Percentiles rank a stretch among this genome's conserved stretches.
phyloP scores from a whole-genome alignment of 371 early-diverging fungal species.

The Syncephalastrum monosporum region DNA sequence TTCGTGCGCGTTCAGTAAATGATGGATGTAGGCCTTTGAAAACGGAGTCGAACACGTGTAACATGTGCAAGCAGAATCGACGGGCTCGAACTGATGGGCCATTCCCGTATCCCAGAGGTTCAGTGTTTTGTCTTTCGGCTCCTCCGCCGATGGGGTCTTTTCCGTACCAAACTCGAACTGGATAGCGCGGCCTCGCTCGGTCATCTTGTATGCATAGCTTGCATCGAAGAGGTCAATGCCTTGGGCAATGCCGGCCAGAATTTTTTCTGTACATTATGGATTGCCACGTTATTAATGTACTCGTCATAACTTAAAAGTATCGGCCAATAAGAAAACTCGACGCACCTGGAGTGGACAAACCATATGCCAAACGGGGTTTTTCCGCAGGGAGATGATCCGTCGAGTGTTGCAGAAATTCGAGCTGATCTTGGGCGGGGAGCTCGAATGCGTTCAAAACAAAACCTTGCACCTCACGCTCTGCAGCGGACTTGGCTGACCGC shows the following conservation, averaged over 20 bases:
- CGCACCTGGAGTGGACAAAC: conserved; percentile 43
- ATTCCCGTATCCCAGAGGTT: conserved; percentile 55
- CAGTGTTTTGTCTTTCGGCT: conserved; percentile 33
- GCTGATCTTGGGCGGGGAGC: conserved; percentile 17
- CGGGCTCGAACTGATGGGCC: conserved; percentile 57
- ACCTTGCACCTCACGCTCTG: conserved; percentile 51
- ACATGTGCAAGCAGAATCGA: conserved; percentile 63
- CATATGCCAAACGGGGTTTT: conserved; percentile 51
- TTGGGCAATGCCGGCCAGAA: conserved; percentile 55
- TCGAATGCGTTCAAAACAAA: conserved; percentile 45
- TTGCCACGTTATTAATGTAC: not conserved
- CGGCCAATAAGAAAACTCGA: not conserved
- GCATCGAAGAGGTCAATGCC: conserved; percentile 80
- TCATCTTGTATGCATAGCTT: conserved; percentile 46
- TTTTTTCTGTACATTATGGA: conserved; percentile 43
- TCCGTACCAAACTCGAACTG: conserved; percentile 35
- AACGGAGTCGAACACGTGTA: conserved; percentile 66
- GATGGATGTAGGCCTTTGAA: conserved; percentile 76
- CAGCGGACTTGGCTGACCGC: conserved; percentile 56
- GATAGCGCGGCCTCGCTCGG: conserved; percentile 46
- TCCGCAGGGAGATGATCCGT: conserved; percentile 34
- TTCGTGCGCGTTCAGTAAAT: conserved; percentile 73
- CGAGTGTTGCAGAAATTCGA: conserved; percentile 28
- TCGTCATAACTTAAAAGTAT: not conserved
- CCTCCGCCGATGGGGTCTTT: not conserved